Conservation (phyloP, 2,329 filamentous ascomycete genomes). For the Trichocomaceae sp. region DNA sequence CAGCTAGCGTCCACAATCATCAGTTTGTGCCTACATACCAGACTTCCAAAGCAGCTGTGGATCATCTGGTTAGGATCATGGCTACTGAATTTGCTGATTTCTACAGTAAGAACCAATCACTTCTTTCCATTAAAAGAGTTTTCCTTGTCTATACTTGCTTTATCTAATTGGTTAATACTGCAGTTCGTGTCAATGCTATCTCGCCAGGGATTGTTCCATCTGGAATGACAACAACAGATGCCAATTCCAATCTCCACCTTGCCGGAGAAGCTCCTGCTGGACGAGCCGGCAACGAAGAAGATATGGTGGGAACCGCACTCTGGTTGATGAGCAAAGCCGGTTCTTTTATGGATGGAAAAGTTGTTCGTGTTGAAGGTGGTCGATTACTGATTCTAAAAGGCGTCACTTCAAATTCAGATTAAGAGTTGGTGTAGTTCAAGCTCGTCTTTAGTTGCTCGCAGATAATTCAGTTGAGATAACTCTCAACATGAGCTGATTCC, state of each 20-base stretch:
- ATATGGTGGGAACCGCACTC: slow-evolving; percentile 43
- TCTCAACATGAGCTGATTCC: no score
- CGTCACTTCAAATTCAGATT: not conserved
- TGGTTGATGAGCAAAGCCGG: slow-evolving; percentile 48
- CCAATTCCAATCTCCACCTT: not conserved
- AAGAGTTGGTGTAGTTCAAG: no score
- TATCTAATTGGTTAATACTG: not conserved
- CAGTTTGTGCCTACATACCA: slow-evolving; percentile 17
- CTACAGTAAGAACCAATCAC: not conserved
- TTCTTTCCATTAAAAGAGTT: not conserved
- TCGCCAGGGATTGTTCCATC: slow-evolving; percentile 2
- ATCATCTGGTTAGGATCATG: slow-evolving; percentile 4
- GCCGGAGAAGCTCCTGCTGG: slow-evolving; percentile 19
- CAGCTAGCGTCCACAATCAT: slow-evolving; percentile 18
- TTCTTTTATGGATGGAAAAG: slow-evolving; percentile 47
- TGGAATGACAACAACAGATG: not conserved
- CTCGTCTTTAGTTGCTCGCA: no score
- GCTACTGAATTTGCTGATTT: slow-evolving; percentile 2
- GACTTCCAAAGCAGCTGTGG: slow-evolving; percentile 12
- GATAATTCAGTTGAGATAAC: no score
- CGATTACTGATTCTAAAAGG: not conserved
- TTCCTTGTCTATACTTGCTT: not conserved
- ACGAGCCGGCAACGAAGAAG: slow-evolving; percentile 35
- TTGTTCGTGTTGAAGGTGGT: not conserved
- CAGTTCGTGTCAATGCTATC: slow-evolving; percentile 4